A percentile compares a stretch with the other conserved stretches of the same genome.
Conservation (phyloP, 768 basidiomycete species). For the Epithele typhae region DNA sequence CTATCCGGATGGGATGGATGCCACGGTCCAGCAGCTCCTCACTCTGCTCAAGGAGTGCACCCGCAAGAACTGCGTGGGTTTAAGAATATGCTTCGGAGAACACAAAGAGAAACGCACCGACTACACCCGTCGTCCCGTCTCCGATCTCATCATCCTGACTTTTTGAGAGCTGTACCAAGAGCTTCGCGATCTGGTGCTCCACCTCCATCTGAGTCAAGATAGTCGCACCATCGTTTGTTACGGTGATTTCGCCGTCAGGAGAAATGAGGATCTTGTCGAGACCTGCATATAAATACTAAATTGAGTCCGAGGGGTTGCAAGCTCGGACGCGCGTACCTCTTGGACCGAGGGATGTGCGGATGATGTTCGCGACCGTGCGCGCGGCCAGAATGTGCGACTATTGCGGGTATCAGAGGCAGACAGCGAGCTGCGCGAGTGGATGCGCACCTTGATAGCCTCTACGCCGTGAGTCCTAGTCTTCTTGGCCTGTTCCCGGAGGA, state of each 20-base stretch:
- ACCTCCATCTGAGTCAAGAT: conserved; percentile 99
- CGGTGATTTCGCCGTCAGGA: conserved; percentile 97
- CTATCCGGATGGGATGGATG: conserved; percentile 97
- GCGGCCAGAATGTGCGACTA: conserved; percentile 96
- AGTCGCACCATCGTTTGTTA: conserved; percentile 98
- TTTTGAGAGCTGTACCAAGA: conserved; percentile 93
- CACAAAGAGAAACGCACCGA: conserved; percentile 57
- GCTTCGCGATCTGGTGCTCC: conserved; percentile 97
- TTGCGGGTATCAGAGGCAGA: background rate
- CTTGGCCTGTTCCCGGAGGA: conserved; percentile 88
- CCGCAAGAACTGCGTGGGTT: conserved; percentile 78
- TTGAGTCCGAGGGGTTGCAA: background rate
- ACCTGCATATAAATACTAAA: conserved; percentile 46
- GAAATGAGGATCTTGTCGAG: conserved; percentile 94
- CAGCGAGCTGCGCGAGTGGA: background rate
- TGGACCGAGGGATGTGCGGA: conserved; percentile 92
- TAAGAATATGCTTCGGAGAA: background rate
- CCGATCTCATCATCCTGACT: conserved; percentile 99
- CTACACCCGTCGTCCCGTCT: conserved; percentile 98
- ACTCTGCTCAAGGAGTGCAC: conserved; percentile 92
- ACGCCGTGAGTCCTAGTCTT: conserved; percentile 90
- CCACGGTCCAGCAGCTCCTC: conserved; percentile 97
- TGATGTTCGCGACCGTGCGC: conserved; percentile 88
- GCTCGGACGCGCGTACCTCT: conserved; percentile 53
- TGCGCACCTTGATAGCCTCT: conserved; percentile 88